A percentile compares a stretch with the other conserved stretches of the same genome.
Conservation (phyloP, 1,284 basidiomycete species). For the Leucoagaricus sp. region DNA sequence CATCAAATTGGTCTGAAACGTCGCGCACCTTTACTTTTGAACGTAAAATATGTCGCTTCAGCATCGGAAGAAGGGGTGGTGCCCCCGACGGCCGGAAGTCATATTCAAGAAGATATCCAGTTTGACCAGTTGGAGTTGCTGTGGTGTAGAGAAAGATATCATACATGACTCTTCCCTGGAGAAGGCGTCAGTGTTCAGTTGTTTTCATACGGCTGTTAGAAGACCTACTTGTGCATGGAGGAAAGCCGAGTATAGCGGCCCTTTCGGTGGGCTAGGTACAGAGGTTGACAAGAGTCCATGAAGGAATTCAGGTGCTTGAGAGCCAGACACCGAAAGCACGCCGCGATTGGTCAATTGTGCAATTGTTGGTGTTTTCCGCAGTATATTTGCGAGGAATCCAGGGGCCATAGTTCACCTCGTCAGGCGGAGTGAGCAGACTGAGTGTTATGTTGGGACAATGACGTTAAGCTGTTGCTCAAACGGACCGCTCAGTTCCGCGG, state of each 20-base stretch:
- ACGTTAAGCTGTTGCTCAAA: not conserved
- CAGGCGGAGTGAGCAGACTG: not conserved
- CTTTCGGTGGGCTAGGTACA: slow-evolving; percentile 49
- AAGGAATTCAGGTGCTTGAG: slow-evolving; percentile 84
- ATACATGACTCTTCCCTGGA: slow-evolving; percentile 86
- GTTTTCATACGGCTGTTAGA: slow-evolving; percentile 17
- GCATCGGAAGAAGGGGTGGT: slow-evolving; percentile 58
- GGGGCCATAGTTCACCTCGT: slow-evolving; percentile 37
- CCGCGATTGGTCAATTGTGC: slow-evolving; percentile 66
- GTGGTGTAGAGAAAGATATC: slow-evolving; percentile 85
- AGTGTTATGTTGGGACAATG: not conserved
- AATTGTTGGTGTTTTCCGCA: slow-evolving; percentile 54
- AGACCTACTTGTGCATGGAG: slow-evolving; percentile 80
- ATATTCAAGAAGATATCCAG: slow-evolving; percentile 75
- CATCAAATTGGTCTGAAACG: slow-evolving; percentile 73
- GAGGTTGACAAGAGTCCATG: slow-evolving; percentile 82
- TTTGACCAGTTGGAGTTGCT: slow-evolving; percentile 45
- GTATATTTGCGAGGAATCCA: slow-evolving; percentile 42
- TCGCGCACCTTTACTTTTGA: slow-evolving; percentile 87
- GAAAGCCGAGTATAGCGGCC: slow-evolving; percentile 78
- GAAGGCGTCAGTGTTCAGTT: slow-evolving; percentile 11
- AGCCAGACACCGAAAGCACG: slow-evolving; percentile 78
- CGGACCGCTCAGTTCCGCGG: not conserved
- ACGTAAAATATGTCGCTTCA: slow-evolving; percentile 88
- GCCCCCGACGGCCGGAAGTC: slow-evolving; percentile 60